phyloP scores from a whole-genome alignment of 2,329 filamentous ascomycete species.

The Fusarium sp. region DNA sequence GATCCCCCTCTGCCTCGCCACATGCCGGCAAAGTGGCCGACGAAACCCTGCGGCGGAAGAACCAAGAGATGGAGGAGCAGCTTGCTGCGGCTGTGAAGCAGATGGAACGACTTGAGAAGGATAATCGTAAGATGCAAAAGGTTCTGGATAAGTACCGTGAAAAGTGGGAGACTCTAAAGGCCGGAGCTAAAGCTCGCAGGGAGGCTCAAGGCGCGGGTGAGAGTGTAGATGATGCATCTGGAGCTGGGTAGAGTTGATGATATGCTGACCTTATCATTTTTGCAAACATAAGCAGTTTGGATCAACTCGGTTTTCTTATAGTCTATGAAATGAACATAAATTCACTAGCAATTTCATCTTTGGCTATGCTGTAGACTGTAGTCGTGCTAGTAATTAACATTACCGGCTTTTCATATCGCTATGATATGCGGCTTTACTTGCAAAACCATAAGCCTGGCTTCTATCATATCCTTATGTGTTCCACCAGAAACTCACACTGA shows the following conservation, averaged over 20 bases:
- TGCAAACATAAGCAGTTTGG: constrained; percentile 5
- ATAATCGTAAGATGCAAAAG: constrained; percentile 69
- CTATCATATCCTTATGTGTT: constrained; percentile 59
- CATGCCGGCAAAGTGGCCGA: constrained; percentile 49
- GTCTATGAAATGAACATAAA: constrained; percentile 9
- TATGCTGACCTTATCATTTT: constrained; percentile 1
- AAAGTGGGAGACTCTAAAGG: constrained; percentile 74
- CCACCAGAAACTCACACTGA: constrained; percentile 99
- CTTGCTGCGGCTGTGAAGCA: constrained; percentile 71
- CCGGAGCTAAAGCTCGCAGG: constrained; percentile 70
- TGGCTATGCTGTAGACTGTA: not conserved
- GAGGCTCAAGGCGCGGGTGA: constrained; percentile 59
- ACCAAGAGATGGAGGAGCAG: constrained; percentile 78
- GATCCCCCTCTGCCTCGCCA: constrained; percentile 63
- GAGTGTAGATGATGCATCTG: constrained; percentile 54
- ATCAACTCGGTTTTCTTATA: constrained; percentile 21
- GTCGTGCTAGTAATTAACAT: not conserved
- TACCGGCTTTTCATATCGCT: not conserved
- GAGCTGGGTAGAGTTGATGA: constrained; percentile 31
- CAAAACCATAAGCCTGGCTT: not conserved
- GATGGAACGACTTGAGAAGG: constrained; percentile 76
- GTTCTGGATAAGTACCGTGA: constrained; percentile 72
- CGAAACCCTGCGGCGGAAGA: constrained; percentile 62
- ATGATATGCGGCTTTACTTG: not conserved
- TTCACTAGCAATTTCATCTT: not conserved